Evolutionary conservation across 148 eudicot species (phyloP).

Genomic region (Pouteria glomerata): DNA sequence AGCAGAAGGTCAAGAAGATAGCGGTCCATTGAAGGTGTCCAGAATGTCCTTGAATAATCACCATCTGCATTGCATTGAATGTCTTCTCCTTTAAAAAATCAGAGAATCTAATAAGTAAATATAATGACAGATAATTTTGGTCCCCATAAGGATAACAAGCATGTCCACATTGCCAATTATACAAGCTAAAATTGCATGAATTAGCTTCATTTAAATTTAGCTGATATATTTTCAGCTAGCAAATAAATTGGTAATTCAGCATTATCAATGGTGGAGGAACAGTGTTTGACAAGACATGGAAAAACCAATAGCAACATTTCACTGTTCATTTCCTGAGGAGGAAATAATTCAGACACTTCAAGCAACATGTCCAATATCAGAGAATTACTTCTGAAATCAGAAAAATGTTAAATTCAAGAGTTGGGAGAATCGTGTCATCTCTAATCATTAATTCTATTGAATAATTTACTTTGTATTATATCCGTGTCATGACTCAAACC

Average conservation of each 20-base stretch:
- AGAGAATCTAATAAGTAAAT: background rate
- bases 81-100: background rate
- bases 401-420: background rate
- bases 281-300: background rate
- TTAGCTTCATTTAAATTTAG: background rate
- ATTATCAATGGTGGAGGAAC: background rate
- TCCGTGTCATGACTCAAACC: background rate
- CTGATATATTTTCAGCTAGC: background rate
- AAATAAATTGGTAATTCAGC: background rate
- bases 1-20: slow-evolving; percentile 15
- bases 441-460: background rate
- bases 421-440: background rate
- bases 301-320: background rate
- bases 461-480: background rate
- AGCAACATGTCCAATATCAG: background rate
- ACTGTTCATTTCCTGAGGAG: background rate
- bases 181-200: background rate
- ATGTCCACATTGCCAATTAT: background rate
- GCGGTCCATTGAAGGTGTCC: slow-evolving; percentile 18
- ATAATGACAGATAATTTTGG: background rate
- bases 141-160: background rate
- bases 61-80: slow-evolving; percentile 9
- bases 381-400: background rate
- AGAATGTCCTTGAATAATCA: slow-evolving; percentile 4
- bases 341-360: background rate